These are phyloP conservation scores for Pulveroboletus frians DNA, from an alignment of 768 basidiomycete genomes.

Conservation along the genomic window DNA sequence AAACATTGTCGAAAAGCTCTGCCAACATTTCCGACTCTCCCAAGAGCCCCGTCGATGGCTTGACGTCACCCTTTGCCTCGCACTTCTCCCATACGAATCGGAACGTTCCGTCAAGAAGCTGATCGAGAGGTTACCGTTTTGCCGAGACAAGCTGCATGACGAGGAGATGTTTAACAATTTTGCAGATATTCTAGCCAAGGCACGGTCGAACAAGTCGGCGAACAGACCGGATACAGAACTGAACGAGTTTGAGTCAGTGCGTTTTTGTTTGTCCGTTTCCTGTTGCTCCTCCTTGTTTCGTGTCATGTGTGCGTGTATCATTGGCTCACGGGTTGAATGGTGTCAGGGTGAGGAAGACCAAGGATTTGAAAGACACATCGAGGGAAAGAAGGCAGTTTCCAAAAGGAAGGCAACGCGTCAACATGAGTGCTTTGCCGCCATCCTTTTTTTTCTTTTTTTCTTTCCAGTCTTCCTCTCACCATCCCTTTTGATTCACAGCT, in stretches of 20 bases:
- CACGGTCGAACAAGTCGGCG: slow-evolving; percentile 82
- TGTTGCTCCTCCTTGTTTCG: neutral
- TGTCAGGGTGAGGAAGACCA: slow-evolving; percentile 89
- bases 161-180: slow-evolving; percentile 74
- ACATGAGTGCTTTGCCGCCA: slow-evolving; percentile 26
- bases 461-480: neutral
- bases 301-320: neutral
- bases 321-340: neutral
- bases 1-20: slow-evolving; percentile 94
- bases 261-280: no score
- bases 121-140: slow-evolving; percentile 86
- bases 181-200: slow-evolving; percentile 86
- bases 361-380: slow-evolving; percentile 79
- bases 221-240: slow-evolving; percentile 92
- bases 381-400: slow-evolving; percentile 76
- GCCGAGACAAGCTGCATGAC: slow-evolving; percentile 95
- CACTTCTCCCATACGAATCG: slow-evolving; percentile 93
- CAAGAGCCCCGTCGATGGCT: slow-evolving; percentile 94
- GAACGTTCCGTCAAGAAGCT: slow-evolving; percentile 95
- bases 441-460: no score
- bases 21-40: slow-evolving; percentile 86
- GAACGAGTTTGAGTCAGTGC: slow-evolving; percentile 87
- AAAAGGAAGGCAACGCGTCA: slow-evolving; percentile 61
- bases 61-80: slow-evolving; percentile 93
- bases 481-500: slow-evolving; percentile 8